Evolutionary conservation across 1,139 yeast genomes (phyloP).

Genomic region (Starmera stellimalicola): DNA sequence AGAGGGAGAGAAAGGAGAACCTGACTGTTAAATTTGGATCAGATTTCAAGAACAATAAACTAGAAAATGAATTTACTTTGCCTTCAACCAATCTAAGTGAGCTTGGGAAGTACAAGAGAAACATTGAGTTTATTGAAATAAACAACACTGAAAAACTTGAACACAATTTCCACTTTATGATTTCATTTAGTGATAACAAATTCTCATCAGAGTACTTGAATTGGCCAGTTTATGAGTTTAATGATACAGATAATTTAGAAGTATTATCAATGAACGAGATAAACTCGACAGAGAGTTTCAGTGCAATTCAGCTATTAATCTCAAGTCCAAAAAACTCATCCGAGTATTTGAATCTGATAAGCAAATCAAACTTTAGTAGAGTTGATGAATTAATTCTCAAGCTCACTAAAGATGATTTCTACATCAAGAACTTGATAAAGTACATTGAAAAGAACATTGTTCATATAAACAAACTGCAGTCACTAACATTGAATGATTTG

Average conservation of each 20-base stretch:
- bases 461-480: constrained; percentile 11
- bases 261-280: constrained; percentile 15
- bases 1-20: constrained; percentile 5
- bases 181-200: constrained; percentile 11
- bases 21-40: constrained; percentile 7
- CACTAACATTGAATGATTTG: constrained; percentile 12
- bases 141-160: constrained; percentile 1
- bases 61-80: constrained; percentile 5
- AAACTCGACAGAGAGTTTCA: constrained; percentile 16
- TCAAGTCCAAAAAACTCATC: constrained; percentile 20
- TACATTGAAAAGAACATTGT: constrained; percentile 15
- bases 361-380: constrained; percentile 8
- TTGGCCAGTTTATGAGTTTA: constrained; percentile 21
- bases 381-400: constrained; percentile 6
- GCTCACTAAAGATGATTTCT: constrained; percentile 5
- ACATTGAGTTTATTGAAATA: constrained; percentile 20
- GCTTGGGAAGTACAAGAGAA: constrained; percentile 4
- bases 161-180: constrained; percentile 22
- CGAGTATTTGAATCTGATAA: constrained; percentile 14
- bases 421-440: constrained; percentile 10
- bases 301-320: constrained; percentile 14
- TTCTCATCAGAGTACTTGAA: constrained; percentile 2
- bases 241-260: constrained; percentile 7
- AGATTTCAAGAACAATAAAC: constrained; percentile 3
- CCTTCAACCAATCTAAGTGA: constrained; percentile 15